Base-by-base conservation (phyloP, 1,139 yeast species). In the Eremothecium cymbalariae region DNA sequence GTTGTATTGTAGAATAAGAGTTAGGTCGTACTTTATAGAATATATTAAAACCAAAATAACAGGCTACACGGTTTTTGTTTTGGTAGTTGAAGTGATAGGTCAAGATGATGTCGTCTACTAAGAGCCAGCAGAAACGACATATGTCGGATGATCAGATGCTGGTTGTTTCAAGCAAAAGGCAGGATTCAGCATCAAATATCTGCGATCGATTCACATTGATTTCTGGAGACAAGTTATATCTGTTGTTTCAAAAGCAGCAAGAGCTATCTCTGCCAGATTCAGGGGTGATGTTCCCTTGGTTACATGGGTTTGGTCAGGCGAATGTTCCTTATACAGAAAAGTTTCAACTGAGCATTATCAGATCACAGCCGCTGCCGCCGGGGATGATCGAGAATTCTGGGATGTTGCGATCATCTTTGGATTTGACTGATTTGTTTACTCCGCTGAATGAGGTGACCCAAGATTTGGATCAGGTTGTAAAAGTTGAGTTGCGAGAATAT, bases 221-320 rank as follows among this genome's bases (percentile, higher is more conserved):
- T n/a, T n/a, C n/a, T n/a, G n/a, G n/a, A 6, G 38, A 27, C 5
- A 41, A 41, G 28, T 33, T 45, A 18, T 28, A 27, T 18, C 35
- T 33, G 21, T 40, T 41, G n/a, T 18, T 43, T 25, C 35, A 35
- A 19, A 31, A 32, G 18, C 53, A 49, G 27, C 32, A 36, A 31
- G 18, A 37, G 38, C 57, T 67, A 6, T 70, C 74, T 1, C 60
- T 85, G 23, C 95, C 95, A 0, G 73, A 70, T 2, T 78, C 90
- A 9, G 70, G 65, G 18, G 56, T 52, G 6, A 73, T 86, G 68
- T 88, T 86, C 49, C 97, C 97, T 1, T 86, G 96, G 96, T 65
- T 84, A 27, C 95, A 86, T 54, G 94, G 95, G 71, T 36, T 70
- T 44, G 32, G 58, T 27, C 38, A 37, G 24, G 44, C 50, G 22